Conservation (phyloP, 108 stramenopile genomes). For the Skeletonema grethae region DNA sequence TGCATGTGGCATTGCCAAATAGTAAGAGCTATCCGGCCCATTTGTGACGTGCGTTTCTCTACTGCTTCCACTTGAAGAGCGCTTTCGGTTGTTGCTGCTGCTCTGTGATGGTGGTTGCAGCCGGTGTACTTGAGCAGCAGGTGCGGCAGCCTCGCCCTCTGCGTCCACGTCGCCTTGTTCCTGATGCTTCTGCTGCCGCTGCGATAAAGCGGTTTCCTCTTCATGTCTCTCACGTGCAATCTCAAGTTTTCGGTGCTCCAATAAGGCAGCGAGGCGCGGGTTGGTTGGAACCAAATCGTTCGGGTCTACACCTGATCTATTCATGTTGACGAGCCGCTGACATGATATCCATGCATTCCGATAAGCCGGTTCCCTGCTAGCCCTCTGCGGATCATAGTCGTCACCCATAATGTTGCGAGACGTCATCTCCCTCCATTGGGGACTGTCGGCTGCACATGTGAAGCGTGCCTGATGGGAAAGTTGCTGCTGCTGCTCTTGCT, state of each 20-base stretch:
- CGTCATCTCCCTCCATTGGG: background rate
- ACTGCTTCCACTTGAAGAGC: background rate
- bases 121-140: background rate
- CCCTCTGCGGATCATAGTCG: background rate
- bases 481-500: background rate
- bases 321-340: conserved; percentile 1
- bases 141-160: background rate
- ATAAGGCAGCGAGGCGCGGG: background rate
- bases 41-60: background rate
- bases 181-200: background rate
- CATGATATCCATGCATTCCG: background rate
- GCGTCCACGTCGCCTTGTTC: background rate
- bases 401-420: conserved; percentile 2
- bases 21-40: background rate
- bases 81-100: background rate
- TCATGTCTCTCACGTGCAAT: conserved; percentile 1
- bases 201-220: background rate
- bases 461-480: background rate
- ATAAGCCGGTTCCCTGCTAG: background rate
- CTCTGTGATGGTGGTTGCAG: background rate
- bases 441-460: background rate
- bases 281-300: background rate
- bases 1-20: background rate
- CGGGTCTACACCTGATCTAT: background rate
- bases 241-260: background rate